phyloP scores from a whole-genome alignment of 441 rosid genomes.

The Metrosideros polymorpha region DNA sequence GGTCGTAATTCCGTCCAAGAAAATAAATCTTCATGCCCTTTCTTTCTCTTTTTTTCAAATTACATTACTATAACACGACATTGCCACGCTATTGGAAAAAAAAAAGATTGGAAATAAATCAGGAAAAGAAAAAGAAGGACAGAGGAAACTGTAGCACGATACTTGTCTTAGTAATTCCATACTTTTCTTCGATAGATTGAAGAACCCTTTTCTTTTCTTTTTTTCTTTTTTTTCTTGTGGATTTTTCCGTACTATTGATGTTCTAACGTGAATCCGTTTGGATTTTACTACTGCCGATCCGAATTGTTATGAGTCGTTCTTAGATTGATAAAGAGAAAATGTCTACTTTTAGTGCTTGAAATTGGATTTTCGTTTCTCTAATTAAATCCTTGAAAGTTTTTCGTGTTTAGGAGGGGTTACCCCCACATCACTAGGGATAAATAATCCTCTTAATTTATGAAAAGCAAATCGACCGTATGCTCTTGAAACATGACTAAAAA shows the following conservation, averaged over 20 bases:
- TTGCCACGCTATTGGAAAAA: too few species aligned
- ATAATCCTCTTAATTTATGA: background rate
- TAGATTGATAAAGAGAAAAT: background rate
- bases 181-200: background rate
- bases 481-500: background rate
- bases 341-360: too few species aligned
- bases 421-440: background rate
- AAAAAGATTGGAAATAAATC: too few species aligned
- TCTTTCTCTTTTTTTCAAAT: too few species aligned
- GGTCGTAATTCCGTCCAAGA: too few species aligned
- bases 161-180: too few species aligned
- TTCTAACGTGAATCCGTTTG: background rate
- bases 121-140: too few species aligned
- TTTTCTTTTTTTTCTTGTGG: too few species aligned
- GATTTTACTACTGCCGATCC: background rate
- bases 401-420: background rate
- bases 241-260: background rate
- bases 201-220: background rate
- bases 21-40: too few species aligned
- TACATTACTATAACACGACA: too few species aligned
- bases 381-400: background rate
- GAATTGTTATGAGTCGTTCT: background rate
- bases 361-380: too few species aligned
- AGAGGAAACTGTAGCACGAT: too few species aligned
- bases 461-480: background rate